Evolutionary conservation across 805 yeast species (phyloP).

Genomic region (Yarrowia sp.): DNA sequence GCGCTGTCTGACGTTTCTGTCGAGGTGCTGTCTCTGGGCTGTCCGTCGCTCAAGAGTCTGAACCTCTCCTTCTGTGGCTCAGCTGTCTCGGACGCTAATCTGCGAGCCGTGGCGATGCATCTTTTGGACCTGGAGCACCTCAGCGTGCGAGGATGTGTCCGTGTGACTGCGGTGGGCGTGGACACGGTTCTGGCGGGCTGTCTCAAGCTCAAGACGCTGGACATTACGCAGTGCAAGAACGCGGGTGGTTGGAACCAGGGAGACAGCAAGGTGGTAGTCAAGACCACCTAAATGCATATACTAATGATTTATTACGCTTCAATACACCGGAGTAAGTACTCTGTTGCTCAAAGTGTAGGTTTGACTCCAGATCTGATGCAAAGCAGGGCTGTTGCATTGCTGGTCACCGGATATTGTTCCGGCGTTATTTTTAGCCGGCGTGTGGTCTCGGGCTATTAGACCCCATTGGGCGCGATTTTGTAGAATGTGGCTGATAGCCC

Average conservation of each 20-base stretch:
- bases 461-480: too few species aligned
- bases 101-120: constrained; percentile 58
- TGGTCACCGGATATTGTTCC: too few species aligned
- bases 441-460: too few species aligned
- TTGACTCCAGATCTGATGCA: too few species aligned
- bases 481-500: too few species aligned
- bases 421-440: too few species aligned
- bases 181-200: constrained; percentile 63
- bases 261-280: not conserved
- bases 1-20: constrained; percentile 67
- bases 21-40: constrained; percentile 65
- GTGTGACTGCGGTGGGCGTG: constrained; percentile 76
- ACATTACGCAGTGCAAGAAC: constrained; percentile 70
- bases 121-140: constrained; percentile 50
- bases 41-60: constrained; percentile 52
- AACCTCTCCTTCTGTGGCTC: constrained; percentile 74
- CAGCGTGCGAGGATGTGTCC: constrained; percentile 63
- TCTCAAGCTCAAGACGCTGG: constrained; percentile 50
- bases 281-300: constrained; percentile 1
- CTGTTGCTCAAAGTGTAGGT: too few species aligned
- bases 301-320: not conserved
- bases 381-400: too few species aligned
- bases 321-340: not conserved
- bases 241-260: constrained; percentile 34
- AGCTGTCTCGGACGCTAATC: constrained; percentile 71